phyloP scores from a whole-genome alignment of 2,329 filamentous ascomycete species.

The Aplosporella prunicola region DNA sequence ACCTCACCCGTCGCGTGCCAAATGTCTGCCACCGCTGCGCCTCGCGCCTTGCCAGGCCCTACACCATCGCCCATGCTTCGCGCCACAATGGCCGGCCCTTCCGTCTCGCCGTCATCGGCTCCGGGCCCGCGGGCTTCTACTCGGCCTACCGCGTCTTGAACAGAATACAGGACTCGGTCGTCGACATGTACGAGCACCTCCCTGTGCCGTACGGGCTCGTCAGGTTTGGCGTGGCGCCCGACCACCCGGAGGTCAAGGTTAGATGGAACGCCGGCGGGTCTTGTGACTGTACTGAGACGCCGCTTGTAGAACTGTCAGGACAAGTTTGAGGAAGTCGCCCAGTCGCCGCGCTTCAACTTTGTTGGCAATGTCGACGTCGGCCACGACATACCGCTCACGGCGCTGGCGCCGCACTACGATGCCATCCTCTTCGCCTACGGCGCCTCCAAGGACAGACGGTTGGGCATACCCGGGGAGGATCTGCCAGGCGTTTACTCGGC shows the following conservation, averaged over 20 bases:
- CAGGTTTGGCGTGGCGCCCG: slow-evolving; percentile 90
- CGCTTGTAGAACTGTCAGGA: slow-evolving; percentile 74
- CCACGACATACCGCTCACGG: slow-evolving; percentile 53
- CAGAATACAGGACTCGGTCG: slow-evolving; percentile 57
- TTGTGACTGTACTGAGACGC: slow-evolving; percentile 1
- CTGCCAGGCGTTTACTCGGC: slow-evolving; percentile 75
- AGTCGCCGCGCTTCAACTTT: slow-evolving; percentile 75
- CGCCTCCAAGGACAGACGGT: slow-evolving; percentile 68
- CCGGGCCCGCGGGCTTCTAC: slow-evolving; percentile 94
- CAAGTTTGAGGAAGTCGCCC: slow-evolving; percentile 81
- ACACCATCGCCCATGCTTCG: slow-evolving; percentile 1
- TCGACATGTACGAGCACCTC: slow-evolving; percentile 95
- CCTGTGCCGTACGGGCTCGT: slow-evolving; percentile 90
- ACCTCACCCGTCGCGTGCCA: slow-evolving; percentile 1
- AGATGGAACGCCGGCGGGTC: slow-evolving; percentile 11
- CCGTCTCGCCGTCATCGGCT: slow-evolving; percentile 81
- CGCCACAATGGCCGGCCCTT: slow-evolving; percentile 39
- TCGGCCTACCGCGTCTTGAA: slow-evolving; percentile 77
- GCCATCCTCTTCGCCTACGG: slow-evolving; percentile 90
- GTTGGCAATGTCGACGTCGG: slow-evolving; percentile 83
- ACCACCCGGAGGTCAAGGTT: slow-evolving; percentile 97
- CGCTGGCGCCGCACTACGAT: slow-evolving; percentile 75
- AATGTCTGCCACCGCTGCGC: slow-evolving; percentile 7
- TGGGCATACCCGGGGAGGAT: slow-evolving; percentile 73
- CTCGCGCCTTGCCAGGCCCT: neutral